Conservation (phyloP, 1,284 basidiomycete species). For the Cerioporus squamosus region DNA sequence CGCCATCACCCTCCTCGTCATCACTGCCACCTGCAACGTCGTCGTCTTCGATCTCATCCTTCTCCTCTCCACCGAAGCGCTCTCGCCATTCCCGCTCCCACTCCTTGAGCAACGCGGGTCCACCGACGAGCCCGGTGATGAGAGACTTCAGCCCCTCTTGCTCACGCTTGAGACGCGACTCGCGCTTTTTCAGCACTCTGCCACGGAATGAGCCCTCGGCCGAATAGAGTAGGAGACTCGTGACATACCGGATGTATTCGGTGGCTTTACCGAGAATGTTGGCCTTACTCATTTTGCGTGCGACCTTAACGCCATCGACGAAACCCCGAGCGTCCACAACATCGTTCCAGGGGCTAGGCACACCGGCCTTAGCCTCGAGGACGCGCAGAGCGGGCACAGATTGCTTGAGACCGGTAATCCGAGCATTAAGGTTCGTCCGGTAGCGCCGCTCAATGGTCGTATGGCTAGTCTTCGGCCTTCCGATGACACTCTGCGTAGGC, state of each 20-base stretch:
- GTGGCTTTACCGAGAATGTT: constrained; percentile 84
- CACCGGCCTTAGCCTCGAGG: constrained; percentile 47
- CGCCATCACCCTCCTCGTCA: constrained; percentile 58
- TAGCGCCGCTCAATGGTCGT: constrained; percentile 92
- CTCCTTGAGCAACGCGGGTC: constrained; percentile 65
- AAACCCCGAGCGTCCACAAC: constrained; percentile 76
- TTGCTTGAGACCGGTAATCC: constrained; percentile 81
- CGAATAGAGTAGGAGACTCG: not conserved
- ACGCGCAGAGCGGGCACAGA: constrained; percentile 84
- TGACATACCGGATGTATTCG: constrained; percentile 69
- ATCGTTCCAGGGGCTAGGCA: constrained; percentile 44
- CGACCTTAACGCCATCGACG: constrained; percentile 83
- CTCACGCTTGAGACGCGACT: constrained; percentile 70
- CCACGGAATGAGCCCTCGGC: not conserved
- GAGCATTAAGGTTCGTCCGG: constrained; percentile 88
- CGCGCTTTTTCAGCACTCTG: constrained; percentile 76
- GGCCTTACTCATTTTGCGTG: constrained; percentile 83
- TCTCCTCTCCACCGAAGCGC: constrained; percentile 75
- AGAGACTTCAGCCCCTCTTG: constrained; percentile 73
- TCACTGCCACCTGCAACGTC: constrained; percentile 47
- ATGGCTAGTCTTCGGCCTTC: constrained; percentile 84
- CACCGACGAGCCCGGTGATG: constrained; percentile 70
- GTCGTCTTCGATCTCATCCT: constrained; percentile 63
- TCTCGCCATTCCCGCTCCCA: constrained; percentile 78
- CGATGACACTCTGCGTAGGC: constrained; percentile 33